Percentiles rank a stretch among this genome's conserved stretches.
Conservation (phyloP, 495 filamentous ascomycete genomes). For the Neurospora intermedia region DNA sequence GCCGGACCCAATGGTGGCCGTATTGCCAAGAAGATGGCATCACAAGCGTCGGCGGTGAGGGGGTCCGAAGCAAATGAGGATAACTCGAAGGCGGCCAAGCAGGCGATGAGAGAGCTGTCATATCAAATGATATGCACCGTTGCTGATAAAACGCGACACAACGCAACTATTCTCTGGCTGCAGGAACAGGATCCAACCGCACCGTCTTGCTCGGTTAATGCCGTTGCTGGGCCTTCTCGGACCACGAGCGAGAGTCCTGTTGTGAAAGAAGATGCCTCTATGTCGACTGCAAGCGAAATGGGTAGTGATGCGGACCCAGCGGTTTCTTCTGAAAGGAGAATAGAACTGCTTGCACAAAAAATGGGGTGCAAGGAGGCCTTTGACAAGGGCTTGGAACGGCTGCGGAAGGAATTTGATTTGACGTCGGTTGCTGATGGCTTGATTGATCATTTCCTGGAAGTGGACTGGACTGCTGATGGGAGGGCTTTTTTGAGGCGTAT, state of each 20-base stretch:
- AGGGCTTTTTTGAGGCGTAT: not conserved
- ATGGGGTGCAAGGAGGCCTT: not conserved
- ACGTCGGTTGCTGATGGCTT: not conserved
- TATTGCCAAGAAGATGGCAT: too few relatives aligned
- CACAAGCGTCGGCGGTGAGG: too few relatives aligned
- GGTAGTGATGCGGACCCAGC: not conserved
- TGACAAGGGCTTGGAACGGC: not conserved
- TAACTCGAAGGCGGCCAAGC: not conserved
- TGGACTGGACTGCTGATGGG: not conserved
- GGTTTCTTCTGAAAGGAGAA: not conserved
- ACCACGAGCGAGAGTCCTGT: not conserved
- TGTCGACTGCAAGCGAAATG: not conserved
- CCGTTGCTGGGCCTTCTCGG: not conserved
- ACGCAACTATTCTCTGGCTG: not conserved
- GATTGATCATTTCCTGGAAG: not conserved
- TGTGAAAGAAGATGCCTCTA: not conserved
- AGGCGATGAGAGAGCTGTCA: not conserved
- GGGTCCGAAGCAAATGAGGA: not conserved
- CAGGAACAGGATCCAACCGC: not conserved
- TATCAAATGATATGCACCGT: fast-evolving
- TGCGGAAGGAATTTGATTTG: not conserved
- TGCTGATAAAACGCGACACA: not conserved
- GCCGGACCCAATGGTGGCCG: too few relatives aligned
- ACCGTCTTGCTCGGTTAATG: not conserved
- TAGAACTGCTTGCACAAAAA: not conserved